Evolutionary conservation across 306 rosid species (phyloP).

Genomic region (Vigna nakashimae): DNA sequence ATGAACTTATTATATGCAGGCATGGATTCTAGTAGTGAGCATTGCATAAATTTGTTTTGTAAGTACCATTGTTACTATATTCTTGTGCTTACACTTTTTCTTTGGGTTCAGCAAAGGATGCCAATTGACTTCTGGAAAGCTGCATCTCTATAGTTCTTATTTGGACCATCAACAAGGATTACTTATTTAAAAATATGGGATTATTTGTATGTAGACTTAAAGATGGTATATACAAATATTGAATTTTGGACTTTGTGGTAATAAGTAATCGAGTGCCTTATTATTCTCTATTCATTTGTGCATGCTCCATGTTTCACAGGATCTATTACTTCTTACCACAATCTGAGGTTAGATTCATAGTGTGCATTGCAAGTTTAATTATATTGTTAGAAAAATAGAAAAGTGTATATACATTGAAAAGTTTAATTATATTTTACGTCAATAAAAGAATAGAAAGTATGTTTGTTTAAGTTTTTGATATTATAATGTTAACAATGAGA

Average conservation of each 20-base stretch:
- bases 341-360: neutral
- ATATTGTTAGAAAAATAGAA: no score
- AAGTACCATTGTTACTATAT: conserved; percentile 10
- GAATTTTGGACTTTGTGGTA: neutral
- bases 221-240: conserved; percentile 7
- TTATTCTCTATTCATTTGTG: neutral
- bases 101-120: conserved; percentile 81
- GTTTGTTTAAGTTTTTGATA: no score
- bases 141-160: conserved; percentile 59
- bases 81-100: conserved; percentile 9
- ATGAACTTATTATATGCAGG: neutral
- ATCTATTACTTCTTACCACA: neutral
- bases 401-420: no score
- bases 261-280: neutral
- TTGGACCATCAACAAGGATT: conserved; percentile 21
- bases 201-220: conserved; percentile 4
- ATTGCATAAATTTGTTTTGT: conserved; percentile 10
- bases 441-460: no score
- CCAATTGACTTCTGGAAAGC: conserved; percentile 82
- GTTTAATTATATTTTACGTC: no score
- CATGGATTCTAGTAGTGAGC: neutral
- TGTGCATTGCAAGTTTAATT: neutral
- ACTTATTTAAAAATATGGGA: neutral
- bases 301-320: neutral
- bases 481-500: no score